A percentile compares a stretch with the other conserved stretches of the same genome.
These are phyloP conservation scores for Leucogyrophana mollusca DNA, from an alignment of 768 basidiomycete species.

Conservation along the genomic window DNA sequence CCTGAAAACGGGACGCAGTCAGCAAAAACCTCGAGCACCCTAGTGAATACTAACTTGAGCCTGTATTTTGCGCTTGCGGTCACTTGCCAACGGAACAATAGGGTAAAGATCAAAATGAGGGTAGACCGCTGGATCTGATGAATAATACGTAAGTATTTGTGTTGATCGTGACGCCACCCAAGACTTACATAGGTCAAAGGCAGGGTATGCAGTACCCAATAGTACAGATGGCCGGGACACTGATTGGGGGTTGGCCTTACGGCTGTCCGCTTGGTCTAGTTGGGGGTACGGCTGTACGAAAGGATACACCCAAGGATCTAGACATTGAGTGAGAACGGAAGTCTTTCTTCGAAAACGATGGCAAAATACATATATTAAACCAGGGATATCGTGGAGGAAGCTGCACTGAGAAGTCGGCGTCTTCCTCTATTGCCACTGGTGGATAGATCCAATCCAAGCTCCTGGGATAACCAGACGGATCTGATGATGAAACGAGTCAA, in stretches of 20 bases:
- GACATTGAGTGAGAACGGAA: constrained; percentile 1
- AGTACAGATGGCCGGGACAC: too few relatives aligned
- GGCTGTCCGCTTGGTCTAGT: not conserved
- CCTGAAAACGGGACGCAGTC: too few relatives aligned
- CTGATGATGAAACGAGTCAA: not conserved
- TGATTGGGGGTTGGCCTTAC: not conserved
- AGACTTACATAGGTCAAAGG: constrained; percentile 21
- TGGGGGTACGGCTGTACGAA: constrained; percentile 14
- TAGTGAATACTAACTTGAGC: not conserved
- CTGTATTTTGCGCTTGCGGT: not conserved
- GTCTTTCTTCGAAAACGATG: not conserved
- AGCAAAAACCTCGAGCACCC: not conserved
- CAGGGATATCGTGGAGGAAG: constrained; percentile 17
- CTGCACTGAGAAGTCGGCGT: not conserved
- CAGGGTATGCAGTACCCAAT: constrained; percentile 15
- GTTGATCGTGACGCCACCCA: not conserved
- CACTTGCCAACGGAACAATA: constrained; percentile 3
- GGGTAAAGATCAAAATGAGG: constrained; percentile 30
- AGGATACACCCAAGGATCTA: constrained; percentile 16
- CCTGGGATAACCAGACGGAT: constrained; percentile 25
- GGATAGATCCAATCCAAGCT: constrained; percentile 25
- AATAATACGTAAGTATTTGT: not conserved
- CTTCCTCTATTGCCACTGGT: constrained; percentile 4
- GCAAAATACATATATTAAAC: constrained; percentile 23
- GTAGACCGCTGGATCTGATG: constrained; percentile 32